phyloP scores from a whole-genome alignment of 208 protist species.

The Trypanosoma mega region DNA sequence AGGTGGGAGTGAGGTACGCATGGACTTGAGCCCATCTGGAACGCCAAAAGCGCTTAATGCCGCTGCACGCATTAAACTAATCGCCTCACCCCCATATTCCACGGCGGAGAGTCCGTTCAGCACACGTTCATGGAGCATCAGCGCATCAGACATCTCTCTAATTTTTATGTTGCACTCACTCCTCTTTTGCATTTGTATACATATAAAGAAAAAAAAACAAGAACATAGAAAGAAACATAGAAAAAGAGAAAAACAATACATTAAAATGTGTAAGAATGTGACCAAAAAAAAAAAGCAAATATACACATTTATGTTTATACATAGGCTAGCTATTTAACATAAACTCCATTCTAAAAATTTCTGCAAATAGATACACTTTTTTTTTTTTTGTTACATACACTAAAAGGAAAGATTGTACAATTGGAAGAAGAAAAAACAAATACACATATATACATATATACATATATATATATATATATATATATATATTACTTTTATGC shows the following conservation, averaged over 20 bases:
- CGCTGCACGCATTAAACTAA: not conserved
- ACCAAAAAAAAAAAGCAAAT: conserved; percentile 20
- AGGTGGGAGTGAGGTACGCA: conserved; percentile 4
- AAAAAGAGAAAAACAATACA: conserved; percentile 11
- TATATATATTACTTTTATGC: too few relatives aligned
- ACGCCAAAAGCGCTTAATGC: conserved; percentile 18
- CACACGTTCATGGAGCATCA: not conserved
- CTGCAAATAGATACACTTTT: too few relatives aligned
- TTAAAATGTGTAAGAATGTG: conserved; percentile 17
- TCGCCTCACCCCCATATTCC: not conserved
- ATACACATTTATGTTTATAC: too few relatives aligned
- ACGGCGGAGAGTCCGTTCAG: conserved; percentile 1
- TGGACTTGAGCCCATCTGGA: conserved; percentile 5
- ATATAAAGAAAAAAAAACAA: conserved; percentile 29
- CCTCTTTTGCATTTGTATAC: conserved; percentile 8
- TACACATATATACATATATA: too few relatives aligned
- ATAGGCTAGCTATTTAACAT: too few relatives aligned
- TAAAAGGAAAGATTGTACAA: too few relatives aligned
- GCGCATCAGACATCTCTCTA: conserved; percentile 2
- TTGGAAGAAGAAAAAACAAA: too few relatives aligned
- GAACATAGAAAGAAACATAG: conserved; percentile 15
- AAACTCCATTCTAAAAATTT: too few relatives aligned
- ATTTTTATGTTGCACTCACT: too few relatives aligned
- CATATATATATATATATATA: too few relatives aligned
- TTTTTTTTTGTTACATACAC: too few relatives aligned